Base-by-base conservation (phyloP, 805 yeast species). In the Blastobotrys mokoenaii region DNA sequence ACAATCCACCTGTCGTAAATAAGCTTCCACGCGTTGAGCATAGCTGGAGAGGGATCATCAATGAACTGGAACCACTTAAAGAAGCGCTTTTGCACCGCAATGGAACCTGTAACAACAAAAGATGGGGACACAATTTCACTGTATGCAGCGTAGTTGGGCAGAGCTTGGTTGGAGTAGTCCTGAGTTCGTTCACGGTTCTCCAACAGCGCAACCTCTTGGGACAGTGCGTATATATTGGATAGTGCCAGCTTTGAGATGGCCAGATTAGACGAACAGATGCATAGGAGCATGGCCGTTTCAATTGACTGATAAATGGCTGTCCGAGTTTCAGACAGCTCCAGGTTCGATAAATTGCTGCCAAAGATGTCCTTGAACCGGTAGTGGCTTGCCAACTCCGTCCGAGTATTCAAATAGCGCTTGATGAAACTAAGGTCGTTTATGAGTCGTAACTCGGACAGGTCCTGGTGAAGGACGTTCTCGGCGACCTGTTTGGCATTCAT, bases 51-150 rank as follows among this genome's bases (percentile, higher is more conserved):
- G 7, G 70, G 64, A 2, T 44, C 50, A 15, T 52, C 48, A 10
- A 63, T 53, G 7, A 51, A 51, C 37, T 60, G 51, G 41, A 67
- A 54, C 36, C 56, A 51, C 48, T 59, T 73, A 57, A 84, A 70
- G 43, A 83, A 63, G 47, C 78, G 74, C 57, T 83, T 82, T 56
- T 84, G 88, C 31, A 83, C 69, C 0, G 94, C 88, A 25, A 82
- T 79, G 16, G 80, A 71, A 25, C 93, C 89, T 0, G 84, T 78
- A 35, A 82, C 74, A 1, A 80, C 73, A 17, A 66, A 64, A 17
- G 70, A 74, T 49, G 81, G 88, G 5, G 73, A 62, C 2, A 74
- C 62, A 39, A 84, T 65, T 2, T 69, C 66, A 8, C 53, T 51
- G 36, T 71, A 70, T 18, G 77, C 66, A 0, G 60, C 66, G 3